These are phyloP conservation scores for Clonostachys rosea DNA, from an alignment of 2,329 filamentous ascomycete genomes.

Conservation along the genomic window DNA sequence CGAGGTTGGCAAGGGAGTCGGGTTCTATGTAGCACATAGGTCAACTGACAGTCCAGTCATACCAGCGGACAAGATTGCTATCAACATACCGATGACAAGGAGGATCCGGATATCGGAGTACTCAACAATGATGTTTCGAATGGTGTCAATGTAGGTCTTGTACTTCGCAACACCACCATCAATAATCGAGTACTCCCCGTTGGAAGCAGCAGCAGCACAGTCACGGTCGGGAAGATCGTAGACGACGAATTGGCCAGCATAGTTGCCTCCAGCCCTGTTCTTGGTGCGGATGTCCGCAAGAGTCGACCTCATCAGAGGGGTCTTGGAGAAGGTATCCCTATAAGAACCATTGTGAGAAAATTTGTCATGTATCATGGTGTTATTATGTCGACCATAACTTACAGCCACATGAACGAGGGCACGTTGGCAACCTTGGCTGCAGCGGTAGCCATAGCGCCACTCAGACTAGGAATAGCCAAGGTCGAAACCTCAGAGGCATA, in stretches of 20 bases:
- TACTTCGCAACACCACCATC: slow-evolving; percentile 47
- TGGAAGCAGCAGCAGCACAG: slow-evolving; percentile 51
- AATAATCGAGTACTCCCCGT: slow-evolving; percentile 48
- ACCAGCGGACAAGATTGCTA: too few species aligned
- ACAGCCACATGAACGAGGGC: slow-evolving; percentile 49
- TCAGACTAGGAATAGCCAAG: slow-evolving; percentile 58
- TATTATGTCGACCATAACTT: slow-evolving; percentile 11
- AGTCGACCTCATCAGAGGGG: slow-evolving; percentile 37
- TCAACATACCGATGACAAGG: slow-evolving; percentile 33
- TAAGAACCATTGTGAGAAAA: slow-evolving; percentile 4
- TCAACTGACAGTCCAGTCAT: neutral
- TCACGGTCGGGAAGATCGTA: slow-evolving; percentile 56
- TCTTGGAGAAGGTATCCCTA: slow-evolving; percentile 44
- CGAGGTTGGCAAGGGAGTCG: slow-evolving; percentile 54
- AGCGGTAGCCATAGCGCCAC: slow-evolving; percentile 46
- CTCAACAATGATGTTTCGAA: slow-evolving; percentile 31
- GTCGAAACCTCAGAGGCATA: slow-evolving; percentile 50
- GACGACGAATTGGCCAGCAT: slow-evolving; percentile 46
- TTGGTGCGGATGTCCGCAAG: slow-evolving; percentile 35
- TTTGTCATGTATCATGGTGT: neutral
- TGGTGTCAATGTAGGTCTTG: slow-evolving; percentile 48
- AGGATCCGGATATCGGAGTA: slow-evolving; percentile 37
- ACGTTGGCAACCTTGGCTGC: slow-evolving; percentile 46
- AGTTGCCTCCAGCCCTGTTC: slow-evolving; percentile 27
- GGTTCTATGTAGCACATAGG: slow-evolving; percentile 33